These are phyloP conservation scores for Colletotrichum lindemuthianum DNA, from an alignment of 2,329 filamentous ascomycete genomes.

Conservation along the genomic window DNA sequence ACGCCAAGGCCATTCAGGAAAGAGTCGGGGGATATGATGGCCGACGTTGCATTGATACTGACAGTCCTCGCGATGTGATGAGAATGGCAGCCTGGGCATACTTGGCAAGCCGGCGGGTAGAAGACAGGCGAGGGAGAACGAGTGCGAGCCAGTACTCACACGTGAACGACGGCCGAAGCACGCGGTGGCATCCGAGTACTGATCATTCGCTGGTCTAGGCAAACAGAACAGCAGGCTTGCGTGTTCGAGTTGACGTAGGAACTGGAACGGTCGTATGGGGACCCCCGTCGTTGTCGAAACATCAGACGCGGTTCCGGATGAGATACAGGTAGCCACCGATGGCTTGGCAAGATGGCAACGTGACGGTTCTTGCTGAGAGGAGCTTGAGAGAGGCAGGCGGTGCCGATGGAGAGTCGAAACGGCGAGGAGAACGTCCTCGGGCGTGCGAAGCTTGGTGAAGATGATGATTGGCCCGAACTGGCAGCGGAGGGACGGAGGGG, in stretches of 20 bases:
- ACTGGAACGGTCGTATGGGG: not conserved
- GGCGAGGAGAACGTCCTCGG: not conserved
- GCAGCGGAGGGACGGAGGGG: not conserved
- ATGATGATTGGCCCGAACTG: not conserved
- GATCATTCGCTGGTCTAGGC: slow-evolving; percentile 1
- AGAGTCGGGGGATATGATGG: slow-evolving; percentile 5
- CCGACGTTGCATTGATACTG: slow-evolving; percentile 25
- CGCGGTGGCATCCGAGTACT: slow-evolving; percentile 6
- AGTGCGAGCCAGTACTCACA: slow-evolving; percentile 10
- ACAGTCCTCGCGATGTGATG: slow-evolving; percentile 1
- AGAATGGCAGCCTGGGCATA: slow-evolving; percentile 21
- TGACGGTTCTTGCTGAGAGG: slow-evolving; percentile 26
- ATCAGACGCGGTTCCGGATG: slow-evolving; percentile 23
- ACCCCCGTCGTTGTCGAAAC: slow-evolving; percentile 9
- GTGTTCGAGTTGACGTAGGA: not conserved
- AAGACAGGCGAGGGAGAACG: slow-evolving; percentile 2
- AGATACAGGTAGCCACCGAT: slow-evolving; percentile 11
- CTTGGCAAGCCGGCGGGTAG: slow-evolving; percentile 21
- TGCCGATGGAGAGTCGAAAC: slow-evolving; percentile 25
- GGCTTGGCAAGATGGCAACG: slow-evolving; percentile 26
- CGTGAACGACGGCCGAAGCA: slow-evolving; percentile 7
- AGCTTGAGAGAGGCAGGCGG: slow-evolving; percentile 18
- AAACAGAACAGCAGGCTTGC: slow-evolving; percentile 9
- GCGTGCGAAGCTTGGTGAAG: not conserved
- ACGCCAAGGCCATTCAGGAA: slow-evolving; percentile 14